Conservation (phyloP, 345 rosid genomes). For the Brassica napus region DNA sequence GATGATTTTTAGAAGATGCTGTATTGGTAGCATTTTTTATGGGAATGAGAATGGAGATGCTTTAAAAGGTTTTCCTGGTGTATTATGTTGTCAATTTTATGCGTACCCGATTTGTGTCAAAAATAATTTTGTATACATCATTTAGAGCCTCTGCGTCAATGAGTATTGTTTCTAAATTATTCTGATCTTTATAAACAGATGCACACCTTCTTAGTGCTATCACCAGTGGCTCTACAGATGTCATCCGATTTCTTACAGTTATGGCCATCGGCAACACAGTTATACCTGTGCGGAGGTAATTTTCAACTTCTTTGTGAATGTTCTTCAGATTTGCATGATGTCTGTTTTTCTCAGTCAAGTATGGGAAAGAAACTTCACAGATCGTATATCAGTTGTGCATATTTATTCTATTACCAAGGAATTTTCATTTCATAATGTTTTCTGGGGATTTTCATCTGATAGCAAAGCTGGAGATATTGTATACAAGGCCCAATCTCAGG, state of each 20-base stretch:
- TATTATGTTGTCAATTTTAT: too few species aligned
- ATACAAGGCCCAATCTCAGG: constrained; percentile 97
- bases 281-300: constrained; percentile 77
- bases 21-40: constrained; percentile 74
- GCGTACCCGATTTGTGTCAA: constrained; percentile 2
- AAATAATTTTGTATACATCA: not conserved
- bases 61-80: constrained; percentile 60
- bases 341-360: constrained; percentile 2
- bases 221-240: constrained; percentile 77
- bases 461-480: constrained; percentile 80
- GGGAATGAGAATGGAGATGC: constrained; percentile 95
- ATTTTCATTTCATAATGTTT: constrained; percentile 1
- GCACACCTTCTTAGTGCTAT: constrained; percentile 62
- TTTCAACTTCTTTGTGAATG: not conserved
- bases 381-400: not conserved
- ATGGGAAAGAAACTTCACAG: not conserved
- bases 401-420: not conserved
- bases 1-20: constrained; percentile 97
- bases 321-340: not conserved
- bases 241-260: constrained; percentile 74
- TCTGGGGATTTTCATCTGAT: constrained; percentile 19
- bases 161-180: constrained; percentile 20
- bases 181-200: constrained; percentile 50
- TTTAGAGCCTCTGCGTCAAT: constrained; percentile 21
- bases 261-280: constrained; percentile 98